phyloP scores from a whole-genome alignment of 805 yeast species.

The Vanderwaltozyma polyspora region DNA sequence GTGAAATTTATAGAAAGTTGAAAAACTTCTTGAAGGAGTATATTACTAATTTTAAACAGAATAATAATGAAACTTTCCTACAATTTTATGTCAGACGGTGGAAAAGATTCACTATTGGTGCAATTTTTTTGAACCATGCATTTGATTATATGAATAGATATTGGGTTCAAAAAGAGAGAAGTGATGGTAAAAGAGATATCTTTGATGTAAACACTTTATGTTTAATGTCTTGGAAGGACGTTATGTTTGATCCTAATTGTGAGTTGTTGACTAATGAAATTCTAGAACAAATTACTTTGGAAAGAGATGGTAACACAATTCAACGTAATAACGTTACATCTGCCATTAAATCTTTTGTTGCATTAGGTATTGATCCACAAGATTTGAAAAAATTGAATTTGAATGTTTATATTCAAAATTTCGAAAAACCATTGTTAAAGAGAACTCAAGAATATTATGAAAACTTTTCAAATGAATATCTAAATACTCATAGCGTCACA shows the following conservation, averaged over 20 bases:
- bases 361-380: slow-evolving; percentile 80
- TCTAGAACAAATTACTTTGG: slow-evolving; percentile 61
- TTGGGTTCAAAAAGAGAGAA: slow-evolving; percentile 94
- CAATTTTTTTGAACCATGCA: slow-evolving; percentile 82
- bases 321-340: slow-evolving; percentile 54
- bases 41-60: slow-evolving; percentile 38
- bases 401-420: slow-evolving; percentile 66
- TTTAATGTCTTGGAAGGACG: slow-evolving; percentile 75
- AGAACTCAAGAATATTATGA: slow-evolving; percentile 43
- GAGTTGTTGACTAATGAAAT: slow-evolving; percentile 55
- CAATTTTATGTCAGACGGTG: slow-evolving; percentile 80
- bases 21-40: slow-evolving; percentile 55
- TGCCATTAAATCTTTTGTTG: slow-evolving; percentile 78
- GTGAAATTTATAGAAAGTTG: slow-evolving; percentile 71
- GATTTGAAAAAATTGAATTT: slow-evolving; percentile 80
- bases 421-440: slow-evolving; percentile 66
- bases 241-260: slow-evolving; percentile 61
- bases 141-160: slow-evolving; percentile 93
- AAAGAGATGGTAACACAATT: slow-evolving; percentile 68
- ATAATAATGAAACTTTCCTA: slow-evolving; percentile 55
- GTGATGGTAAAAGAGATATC: slow-evolving; percentile 82
- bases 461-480: slow-evolving; percentile 54
- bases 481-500: slow-evolving; percentile 68
- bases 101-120: slow-evolving; percentile 84
- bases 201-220: slow-evolving; percentile 88